Base-by-base conservation (phyloP, 2,329 filamentous ascomycete species). In the Cryphonectria japonica region DNA sequence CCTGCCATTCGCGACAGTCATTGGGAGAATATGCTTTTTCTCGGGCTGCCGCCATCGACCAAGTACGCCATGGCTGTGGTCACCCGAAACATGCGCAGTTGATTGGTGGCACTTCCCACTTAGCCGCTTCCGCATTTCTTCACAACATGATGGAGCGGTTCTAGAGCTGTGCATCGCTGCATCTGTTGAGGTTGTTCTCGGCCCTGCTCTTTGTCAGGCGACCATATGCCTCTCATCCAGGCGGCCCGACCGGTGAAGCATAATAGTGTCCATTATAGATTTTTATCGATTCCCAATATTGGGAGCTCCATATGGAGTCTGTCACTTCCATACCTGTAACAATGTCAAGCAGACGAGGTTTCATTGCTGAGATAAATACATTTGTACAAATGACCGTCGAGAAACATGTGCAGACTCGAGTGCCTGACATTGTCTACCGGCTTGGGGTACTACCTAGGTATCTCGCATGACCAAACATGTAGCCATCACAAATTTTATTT, bases 321-420 rank as follows among this genome's bases (percentile, higher is more conserved):
- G 29, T 59, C 26, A 8, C 14, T 29, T 3, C 19, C 54, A 59
- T 13, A 8, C 29, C 6, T 19, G 2, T 3, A 19, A 34, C 11
- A 34, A 14, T 16, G 54, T 59, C 54, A 32, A 22, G 32, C 26
- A 8, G 26, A 16, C 1, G 16, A 26, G 26, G 26, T 19, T 29
- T 37, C 11, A 26, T 50, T 32, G 7, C n/a, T 11, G 19, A 19
- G 59, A 37, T 22, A 50, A 11, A 5, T n/a, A 59, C 67, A 69
- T 67, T 69, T 69, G 67, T n/a, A 59, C 70, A 67, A 67, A 72
- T 69, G 67, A 67, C 39, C n/a, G 14, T 19, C 50, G 26, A 68
- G 22, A 29, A 39, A 3, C 41, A 66, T 66, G 64, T 46, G 37
- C 11, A 37, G 29, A 19, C 14, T 50, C 19, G 22, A 54, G 16